Conservation (phyloP, 129 eudicot species). For the Chrysanthemum seticuspe region DNA sequence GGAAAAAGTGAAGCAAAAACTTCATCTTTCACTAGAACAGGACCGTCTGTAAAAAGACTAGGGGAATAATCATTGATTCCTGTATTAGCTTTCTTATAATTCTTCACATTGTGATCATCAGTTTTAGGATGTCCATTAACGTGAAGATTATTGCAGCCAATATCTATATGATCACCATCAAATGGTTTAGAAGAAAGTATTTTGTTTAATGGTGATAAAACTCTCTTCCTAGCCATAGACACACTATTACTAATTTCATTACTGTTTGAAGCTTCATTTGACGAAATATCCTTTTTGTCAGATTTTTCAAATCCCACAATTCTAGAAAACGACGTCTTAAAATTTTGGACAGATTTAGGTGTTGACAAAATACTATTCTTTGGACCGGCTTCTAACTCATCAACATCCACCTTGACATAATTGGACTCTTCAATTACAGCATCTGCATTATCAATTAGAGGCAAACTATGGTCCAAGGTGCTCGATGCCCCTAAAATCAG, state of each 20-base stretch:
- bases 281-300: slow-evolving; percentile 25
- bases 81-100: slow-evolving; percentile 52
- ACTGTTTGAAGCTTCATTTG: too few relatives aligned
- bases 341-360: slow-evolving; percentile 33
- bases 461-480: slow-evolving; percentile 27
- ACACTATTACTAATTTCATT: slow-evolving; percentile 15
- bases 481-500: slow-evolving; percentile 33
- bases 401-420: too few relatives aligned
- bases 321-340: slow-evolving; percentile 49
- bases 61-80: slow-evolving; percentile 36
- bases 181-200: slow-evolving; percentile 38
- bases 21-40: slow-evolving; percentile 50
- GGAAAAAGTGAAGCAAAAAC: slow-evolving; percentile 28
- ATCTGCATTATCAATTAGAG: slow-evolving; percentile 12
- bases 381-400: slow-evolving; percentile 34
- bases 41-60: slow-evolving; percentile 60
- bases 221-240: slow-evolving; percentile 54
- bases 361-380: slow-evolving; percentile 31
- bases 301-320: slow-evolving; percentile 61
- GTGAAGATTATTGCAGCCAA: slow-evolving; percentile 18
- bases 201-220: slow-evolving; percentile 60
- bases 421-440: too few relatives aligned
- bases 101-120: slow-evolving; percentile 36
- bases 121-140: slow-evolving; percentile 11
- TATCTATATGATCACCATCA: slow-evolving; percentile 48